These are phyloP conservation scores for Perkinsus olseni DNA, from an alignment of 169 alveolate species.

Conservation along the genomic window DNA sequence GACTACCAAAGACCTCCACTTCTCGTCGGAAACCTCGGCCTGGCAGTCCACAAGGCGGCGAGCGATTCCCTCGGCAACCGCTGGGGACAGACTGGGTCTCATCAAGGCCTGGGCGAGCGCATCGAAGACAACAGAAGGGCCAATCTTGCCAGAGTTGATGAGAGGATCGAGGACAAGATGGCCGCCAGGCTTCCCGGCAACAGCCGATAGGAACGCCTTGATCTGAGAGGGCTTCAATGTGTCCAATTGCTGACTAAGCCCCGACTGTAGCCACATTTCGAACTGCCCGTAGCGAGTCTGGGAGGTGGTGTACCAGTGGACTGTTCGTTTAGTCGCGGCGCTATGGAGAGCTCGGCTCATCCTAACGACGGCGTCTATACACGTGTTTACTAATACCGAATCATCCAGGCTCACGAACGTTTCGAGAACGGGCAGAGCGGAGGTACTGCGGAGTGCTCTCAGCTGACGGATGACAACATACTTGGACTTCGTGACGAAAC, in stretches of 20 bases:
- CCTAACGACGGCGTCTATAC: neutral
- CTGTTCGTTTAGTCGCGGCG: neutral
- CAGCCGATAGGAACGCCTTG: neutral
- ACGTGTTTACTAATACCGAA: neutral
- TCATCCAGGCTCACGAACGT: neutral
- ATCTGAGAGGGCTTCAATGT: neutral
- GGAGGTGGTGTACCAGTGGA: neutral
- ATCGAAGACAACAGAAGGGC: neutral
- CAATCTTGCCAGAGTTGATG: neutral
- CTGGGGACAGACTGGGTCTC: neutral
- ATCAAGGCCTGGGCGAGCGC: neutral
- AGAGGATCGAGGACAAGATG: neutral
- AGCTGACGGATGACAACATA: neutral
- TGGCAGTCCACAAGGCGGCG: neutral
- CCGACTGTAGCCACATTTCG: neutral
- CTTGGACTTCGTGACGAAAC: neutral
- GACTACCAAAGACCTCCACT: neutral
- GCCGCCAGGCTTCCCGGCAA: neutral
- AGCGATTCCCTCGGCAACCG: neutral
- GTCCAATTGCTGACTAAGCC: neutral
- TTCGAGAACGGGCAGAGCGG: neutral
- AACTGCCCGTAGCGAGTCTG: neutral
- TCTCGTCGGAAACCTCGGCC: neutral
- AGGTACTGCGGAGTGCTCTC: neutral
- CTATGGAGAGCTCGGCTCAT: neutral